Conservation (phyloP, 164 flowering plant species). For the Liquidambar formosana region DNA sequence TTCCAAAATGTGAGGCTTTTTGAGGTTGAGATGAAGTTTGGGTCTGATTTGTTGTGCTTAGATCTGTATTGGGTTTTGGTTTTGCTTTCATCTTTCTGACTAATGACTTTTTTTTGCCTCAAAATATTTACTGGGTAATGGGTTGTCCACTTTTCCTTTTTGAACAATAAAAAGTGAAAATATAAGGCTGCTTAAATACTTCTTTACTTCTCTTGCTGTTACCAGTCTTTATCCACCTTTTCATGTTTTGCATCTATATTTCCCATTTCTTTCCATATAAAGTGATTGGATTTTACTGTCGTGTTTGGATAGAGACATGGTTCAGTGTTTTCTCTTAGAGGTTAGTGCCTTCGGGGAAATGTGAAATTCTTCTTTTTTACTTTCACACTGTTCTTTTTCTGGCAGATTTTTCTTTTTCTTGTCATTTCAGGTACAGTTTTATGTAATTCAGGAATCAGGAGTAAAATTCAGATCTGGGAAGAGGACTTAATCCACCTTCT, state of each 20-base stretch:
- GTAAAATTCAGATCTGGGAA: background rate
- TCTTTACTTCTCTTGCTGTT: no score
- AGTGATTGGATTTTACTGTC: conserved; percentile 8
- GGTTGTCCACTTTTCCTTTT: conserved; percentile 2
- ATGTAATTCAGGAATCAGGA: no score
- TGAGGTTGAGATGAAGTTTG: background rate
- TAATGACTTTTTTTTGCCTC: background rate
- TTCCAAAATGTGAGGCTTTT: background rate
- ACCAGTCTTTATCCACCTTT: conserved; percentile 16
- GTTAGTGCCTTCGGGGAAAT: conserved; percentile 17
- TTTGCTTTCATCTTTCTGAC: background rate
- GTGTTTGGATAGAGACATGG: conserved; percentile 2
- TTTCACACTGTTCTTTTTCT: background rate
- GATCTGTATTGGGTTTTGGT: conserved; percentile 11
- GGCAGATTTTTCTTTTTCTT: no score
- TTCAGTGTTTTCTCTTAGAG: conserved; percentile 10
- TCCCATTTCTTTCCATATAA: background rate
- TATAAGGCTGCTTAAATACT: conserved; percentile 5
- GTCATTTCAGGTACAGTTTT: no score
- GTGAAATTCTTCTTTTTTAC: background rate
- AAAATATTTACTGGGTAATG: background rate
- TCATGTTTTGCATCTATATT: background rate
- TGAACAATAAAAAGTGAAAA: background rate
- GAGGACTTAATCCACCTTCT: background rate
- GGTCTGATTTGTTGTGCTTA: conserved; percentile 3